These are phyloP conservation scores for Rhizodiscina lignyota DNA, from an alignment of 495 filamentous ascomycete genomes.

Conservation along the genomic window DNA sequence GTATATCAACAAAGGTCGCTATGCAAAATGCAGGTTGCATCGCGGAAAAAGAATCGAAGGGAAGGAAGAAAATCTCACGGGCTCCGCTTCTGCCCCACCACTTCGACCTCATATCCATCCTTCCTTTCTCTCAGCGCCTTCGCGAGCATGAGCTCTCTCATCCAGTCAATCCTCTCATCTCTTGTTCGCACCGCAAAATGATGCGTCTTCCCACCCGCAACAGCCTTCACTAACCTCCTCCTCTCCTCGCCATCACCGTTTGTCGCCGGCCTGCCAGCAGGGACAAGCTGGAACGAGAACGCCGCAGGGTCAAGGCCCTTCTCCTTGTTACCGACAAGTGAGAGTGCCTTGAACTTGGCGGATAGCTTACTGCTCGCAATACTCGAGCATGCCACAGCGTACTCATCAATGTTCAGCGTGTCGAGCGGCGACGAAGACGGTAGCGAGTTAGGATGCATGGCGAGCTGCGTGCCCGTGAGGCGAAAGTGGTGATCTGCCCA, in stretches of 20 bases:
- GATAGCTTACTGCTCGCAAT: constrained; percentile 60
- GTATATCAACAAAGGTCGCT: no score
- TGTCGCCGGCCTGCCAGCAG: constrained; percentile 41
- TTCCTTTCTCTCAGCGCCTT: constrained; percentile 74
- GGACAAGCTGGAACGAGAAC: constrained; percentile 86
- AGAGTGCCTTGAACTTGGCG: constrained; percentile 74
- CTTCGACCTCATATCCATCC: constrained; percentile 65
- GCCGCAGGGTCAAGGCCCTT: constrained; percentile 36
- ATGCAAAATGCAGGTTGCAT: no score
- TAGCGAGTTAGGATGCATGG: constrained; percentile 57
- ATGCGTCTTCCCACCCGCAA: constrained; percentile 54
- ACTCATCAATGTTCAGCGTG: constrained; percentile 87
- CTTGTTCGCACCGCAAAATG: constrained; percentile 79
- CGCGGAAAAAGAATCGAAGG: no score
- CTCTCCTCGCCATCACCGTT: constrained; percentile 21
- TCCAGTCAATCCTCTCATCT: constrained; percentile 93
- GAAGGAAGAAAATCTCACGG: no score
- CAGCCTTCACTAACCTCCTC: constrained; percentile 32
- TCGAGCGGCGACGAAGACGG: constrained; percentile 46
- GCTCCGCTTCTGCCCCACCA: no score
- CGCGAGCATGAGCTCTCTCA: constrained; percentile 93
- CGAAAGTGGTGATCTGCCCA: constrained; percentile 86
- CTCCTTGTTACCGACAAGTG: constrained; percentile 35
- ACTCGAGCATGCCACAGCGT: constrained; percentile 78
- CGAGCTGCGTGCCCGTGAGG: constrained; percentile 65